A percentile compares a stretch with the other conserved stretches of the same genome.
These are phyloP conservation scores for Saccharomyces pastorianus DNA, from an alignment of 1,139 yeast species.

Conservation along the genomic window DNA sequence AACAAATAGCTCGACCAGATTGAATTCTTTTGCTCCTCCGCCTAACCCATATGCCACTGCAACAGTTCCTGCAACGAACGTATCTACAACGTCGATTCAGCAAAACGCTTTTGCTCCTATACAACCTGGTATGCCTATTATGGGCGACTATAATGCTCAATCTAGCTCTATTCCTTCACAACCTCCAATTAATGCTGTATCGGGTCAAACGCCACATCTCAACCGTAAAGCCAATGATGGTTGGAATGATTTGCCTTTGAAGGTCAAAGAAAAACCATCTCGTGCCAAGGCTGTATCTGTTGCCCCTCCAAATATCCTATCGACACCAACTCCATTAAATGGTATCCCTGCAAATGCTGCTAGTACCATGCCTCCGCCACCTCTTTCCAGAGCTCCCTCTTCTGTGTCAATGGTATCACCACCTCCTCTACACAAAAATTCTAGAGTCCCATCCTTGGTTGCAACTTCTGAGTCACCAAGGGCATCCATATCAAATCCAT, in stretches of 20 bases:
- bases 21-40: slow-evolving; percentile 16
- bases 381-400: slow-evolving; percentile 20
- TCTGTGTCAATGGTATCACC: slow-evolving; percentile 18
- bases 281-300: slow-evolving; percentile 36
- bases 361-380: slow-evolving; percentile 19
- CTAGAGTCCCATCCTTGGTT: slow-evolving; percentile 14
- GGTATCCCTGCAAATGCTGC: slow-evolving; percentile 7
- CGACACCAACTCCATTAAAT: slow-evolving; percentile 10
- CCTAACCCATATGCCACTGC: slow-evolving; percentile 33
- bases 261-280: slow-evolving; percentile 46
- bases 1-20: neutral
- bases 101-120: neutral
- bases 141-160: neutral
- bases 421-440: slow-evolving; percentile 17
- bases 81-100: slow-evolving; percentile 11
- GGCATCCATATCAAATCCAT: slow-evolving; percentile 33
- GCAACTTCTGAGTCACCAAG: slow-evolving; percentile 13
- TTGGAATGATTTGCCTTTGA: slow-evolving; percentile 89
- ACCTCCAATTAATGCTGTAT: slow-evolving; percentile 17
- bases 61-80: slow-evolving; percentile 8
- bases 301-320: slow-evolving; percentile 18
- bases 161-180: slow-evolving; percentile 5
- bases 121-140: neutral
- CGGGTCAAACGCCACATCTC: slow-evolving; percentile 32
- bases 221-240: slow-evolving; percentile 66